These are phyloP conservation scores for Lasiosphaeria ovina DNA, from an alignment of 495 filamentous ascomycete genomes.

Conservation along the genomic window DNA sequence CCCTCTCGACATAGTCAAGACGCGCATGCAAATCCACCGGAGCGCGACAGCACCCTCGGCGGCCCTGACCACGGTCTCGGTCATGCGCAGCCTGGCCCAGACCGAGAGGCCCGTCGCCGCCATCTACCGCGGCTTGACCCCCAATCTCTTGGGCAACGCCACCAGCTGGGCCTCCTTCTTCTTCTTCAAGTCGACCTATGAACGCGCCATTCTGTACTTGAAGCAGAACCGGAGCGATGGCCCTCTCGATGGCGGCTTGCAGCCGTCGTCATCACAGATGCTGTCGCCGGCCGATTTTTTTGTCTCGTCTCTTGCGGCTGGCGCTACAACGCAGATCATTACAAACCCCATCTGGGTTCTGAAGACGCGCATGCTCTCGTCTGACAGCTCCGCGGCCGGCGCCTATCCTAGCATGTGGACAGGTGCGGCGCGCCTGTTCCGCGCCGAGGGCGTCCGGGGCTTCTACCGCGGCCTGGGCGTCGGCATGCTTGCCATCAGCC, in stretches of 20 bases:
- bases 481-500: conserved; percentile 83
- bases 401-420: conserved; percentile 77
- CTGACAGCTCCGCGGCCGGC: conserved; percentile 64
- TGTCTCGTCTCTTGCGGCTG: conserved; percentile 72
- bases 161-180: conserved; percentile 93
- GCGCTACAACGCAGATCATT: conserved; percentile 68
- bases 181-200: conserved; percentile 54
- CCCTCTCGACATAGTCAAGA: conserved; percentile 94
- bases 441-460: conserved; percentile 67
- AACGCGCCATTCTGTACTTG: conserved; percentile 35
- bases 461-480: conserved; percentile 84
- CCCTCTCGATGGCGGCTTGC: background rate
- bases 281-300: conserved; percentile 80
- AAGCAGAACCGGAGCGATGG: conserved; percentile 15
- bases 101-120: conserved; percentile 53
- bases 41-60: conserved; percentile 29
- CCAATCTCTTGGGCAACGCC: conserved; percentile 89
- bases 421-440: conserved; percentile 63
- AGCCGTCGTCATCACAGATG: too few relatives aligned
- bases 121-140: conserved; percentile 84
- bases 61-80: conserved; percentile 40
- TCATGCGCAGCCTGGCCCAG: conserved; percentile 42
- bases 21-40: conserved; percentile 71
- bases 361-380: conserved; percentile 95
- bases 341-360: conserved; percentile 99